Base-by-base conservation (phyloP, 805 yeast genomes). In the Groenewaldozyma salmanticensis region DNA sequence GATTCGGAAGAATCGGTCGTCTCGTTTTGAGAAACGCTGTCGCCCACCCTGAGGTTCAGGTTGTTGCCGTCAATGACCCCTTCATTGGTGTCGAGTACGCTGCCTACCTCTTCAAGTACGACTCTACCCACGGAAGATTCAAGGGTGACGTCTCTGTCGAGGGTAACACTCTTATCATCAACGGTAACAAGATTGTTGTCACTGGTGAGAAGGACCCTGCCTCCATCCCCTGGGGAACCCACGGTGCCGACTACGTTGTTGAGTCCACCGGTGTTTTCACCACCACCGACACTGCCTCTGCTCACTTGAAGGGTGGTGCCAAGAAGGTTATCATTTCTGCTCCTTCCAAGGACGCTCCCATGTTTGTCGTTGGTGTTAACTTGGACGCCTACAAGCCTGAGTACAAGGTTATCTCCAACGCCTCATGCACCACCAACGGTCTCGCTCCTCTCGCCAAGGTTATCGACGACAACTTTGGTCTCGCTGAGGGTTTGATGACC, bases 211-310 rank as follows among this genome's bases (percentile, higher is more conserved):
- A 77, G 62, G 92, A 84, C 74, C 95, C 95, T 58, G 74, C 79
- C 49, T 62, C 71, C 60, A 81, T 86, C 58, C 94, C 95, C 66
- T 86, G 95, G 95, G 88, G 86, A 55, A 69, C 72, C 59, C 61
- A 67, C 46, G 84, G 85, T 61, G 92, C 86, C 53, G 90, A 82
- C 60, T 80, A 69, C 73, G 90, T 86, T 54, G 79, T 86, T 57
- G 95, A 86, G 71, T 84, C 95, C 64, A 86, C 95, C 54, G 95
- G 95, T 76, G 88, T 86, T 59, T 86, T 86, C 82, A 86, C 87
- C 72, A 75, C 75, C 54, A 52, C 69, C 50, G 94, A 73, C 52
- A 82, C 85, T 66, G 92, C 94, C 52, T 73, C 74, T 62, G 81
- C 80, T 66, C 95, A 86, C 74, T 66, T 85, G 54, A 75, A 72